phyloP scores from a whole-genome alignment of 1,284 basidiomycete genomes.

The Quambalaria eucalypti region DNA sequence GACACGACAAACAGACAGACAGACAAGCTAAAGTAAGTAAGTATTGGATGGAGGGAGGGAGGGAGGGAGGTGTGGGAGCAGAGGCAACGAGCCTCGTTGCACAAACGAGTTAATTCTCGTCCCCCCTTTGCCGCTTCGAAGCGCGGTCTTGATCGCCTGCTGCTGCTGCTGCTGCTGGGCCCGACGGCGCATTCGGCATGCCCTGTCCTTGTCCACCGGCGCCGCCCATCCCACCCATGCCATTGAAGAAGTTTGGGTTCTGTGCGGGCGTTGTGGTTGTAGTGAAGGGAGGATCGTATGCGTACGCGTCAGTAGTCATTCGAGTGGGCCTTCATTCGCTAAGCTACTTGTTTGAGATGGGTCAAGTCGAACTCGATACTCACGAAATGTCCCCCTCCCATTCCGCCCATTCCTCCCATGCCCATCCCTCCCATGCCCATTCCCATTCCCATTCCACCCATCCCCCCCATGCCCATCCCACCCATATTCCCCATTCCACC shows the following conservation, averaged over 20 bases:
- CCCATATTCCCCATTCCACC: constrained; percentile 21
- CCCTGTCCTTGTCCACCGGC: not conserved
- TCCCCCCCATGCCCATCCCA: constrained; percentile 3
- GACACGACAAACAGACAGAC: no score
- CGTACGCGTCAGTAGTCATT: no score
- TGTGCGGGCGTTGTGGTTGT: not conserved
- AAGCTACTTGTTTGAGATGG: not conserved
- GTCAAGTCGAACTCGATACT: not conserved
- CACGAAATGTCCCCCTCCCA: constrained; percentile 9
- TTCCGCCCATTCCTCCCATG: constrained; percentile 2
- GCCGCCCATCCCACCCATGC: not conserved
- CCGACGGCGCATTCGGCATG: not conserved
- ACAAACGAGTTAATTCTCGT: not conserved
- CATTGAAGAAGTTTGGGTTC: constrained; percentile 31
- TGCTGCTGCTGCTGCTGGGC: no score
- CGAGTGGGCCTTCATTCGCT: not conserved
- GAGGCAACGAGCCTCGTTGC: not conserved
- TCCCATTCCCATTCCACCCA: constrained; percentile 9
- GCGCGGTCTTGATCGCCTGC: constrained; percentile 6
- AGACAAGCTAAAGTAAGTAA: no score
- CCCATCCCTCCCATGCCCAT: not conserved
- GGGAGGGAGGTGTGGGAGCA: not conserved
- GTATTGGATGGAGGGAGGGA: no score
- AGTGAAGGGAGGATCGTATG: not conserved
- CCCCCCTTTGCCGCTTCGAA: constrained; percentile 9